Conservation (phyloP, 352 stramenopile genomes). For the Globisporangium radiosum region DNA sequence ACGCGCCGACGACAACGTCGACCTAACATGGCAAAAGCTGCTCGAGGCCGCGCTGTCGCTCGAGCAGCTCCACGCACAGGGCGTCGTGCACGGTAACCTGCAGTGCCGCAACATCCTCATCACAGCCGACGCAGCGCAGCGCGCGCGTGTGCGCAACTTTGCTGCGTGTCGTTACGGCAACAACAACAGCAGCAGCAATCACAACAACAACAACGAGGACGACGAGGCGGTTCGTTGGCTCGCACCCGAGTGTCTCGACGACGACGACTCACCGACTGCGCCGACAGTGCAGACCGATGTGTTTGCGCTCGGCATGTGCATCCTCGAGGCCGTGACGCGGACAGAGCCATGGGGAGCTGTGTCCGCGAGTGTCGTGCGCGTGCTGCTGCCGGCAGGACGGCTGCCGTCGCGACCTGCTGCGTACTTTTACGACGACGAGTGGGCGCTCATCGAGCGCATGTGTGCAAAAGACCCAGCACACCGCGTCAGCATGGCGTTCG, state of each 20-base stretch:
- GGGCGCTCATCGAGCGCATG: slow-evolving; percentile 12
- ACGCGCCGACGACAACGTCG: neutral
- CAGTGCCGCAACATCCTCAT: slow-evolving; percentile 15
- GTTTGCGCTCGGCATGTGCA: slow-evolving; percentile 10
- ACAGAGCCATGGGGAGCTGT: slow-evolving; percentile 6
- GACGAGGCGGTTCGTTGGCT: slow-evolving; percentile 7
- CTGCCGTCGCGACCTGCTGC: slow-evolving; percentile 1
- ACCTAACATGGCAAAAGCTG: slow-evolving; percentile 12
- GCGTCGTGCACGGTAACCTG: slow-evolving; percentile 6
- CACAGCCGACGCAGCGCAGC: slow-evolving; percentile 8
- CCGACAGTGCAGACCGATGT: slow-evolving; percentile 1
- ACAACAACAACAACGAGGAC: neutral
- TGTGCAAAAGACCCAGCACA: slow-evolving; percentile 5
- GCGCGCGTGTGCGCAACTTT: slow-evolving; percentile 12
- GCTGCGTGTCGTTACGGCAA: neutral
- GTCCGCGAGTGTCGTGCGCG: slow-evolving; percentile 4
- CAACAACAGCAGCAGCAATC: neutral
- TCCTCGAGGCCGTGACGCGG: slow-evolving; percentile 7
- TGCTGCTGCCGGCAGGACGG: slow-evolving; percentile 1
- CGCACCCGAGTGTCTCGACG: slow-evolving; percentile 9
- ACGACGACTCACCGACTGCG: neutral
- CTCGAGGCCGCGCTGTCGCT: slow-evolving; percentile 9
- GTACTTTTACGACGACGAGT: slow-evolving; percentile 7
- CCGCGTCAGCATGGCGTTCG: neutral
- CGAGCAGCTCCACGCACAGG: slow-evolving; percentile 7